A percentile compares a stretch with the other conserved stretches of the same genome.
These are phyloP conservation scores for Claviceps maximensis DNA, from an alignment of 2,329 filamentous ascomycete species.

Conservation along the genomic window DNA sequence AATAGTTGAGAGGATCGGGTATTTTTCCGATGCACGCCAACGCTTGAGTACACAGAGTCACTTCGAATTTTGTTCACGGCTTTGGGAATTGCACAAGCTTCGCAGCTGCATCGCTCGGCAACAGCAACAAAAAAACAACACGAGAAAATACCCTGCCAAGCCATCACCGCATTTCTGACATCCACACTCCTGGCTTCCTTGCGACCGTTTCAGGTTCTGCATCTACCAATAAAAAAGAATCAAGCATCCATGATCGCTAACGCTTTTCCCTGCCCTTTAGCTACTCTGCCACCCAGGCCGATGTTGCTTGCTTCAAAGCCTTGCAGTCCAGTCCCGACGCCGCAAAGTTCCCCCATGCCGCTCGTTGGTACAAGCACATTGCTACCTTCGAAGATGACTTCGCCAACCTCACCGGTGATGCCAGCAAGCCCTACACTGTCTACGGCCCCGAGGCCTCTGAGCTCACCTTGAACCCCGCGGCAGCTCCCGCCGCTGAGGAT, in stretches of 20 bases:
- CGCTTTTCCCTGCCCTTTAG: constrained; percentile 17
- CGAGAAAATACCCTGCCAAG: not conserved
- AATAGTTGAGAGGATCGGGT: not conserved
- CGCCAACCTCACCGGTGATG: constrained; percentile 77
- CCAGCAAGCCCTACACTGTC: constrained; percentile 73
- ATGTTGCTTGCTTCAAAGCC: constrained; percentile 91
- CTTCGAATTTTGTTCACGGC: not conserved
- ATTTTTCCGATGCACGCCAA: not conserved
- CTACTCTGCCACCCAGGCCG: constrained; percentile 72
- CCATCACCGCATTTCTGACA: not conserved
- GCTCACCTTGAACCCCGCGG: constrained; percentile 72
- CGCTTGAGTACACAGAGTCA: not conserved
- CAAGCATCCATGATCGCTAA: not conserved
- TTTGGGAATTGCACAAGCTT: not conserved
- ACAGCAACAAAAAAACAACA: too few species aligned
- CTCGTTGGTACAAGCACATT: constrained; percentile 99
- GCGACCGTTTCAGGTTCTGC: not conserved
- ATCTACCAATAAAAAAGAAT: not conserved
- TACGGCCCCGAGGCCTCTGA: constrained; percentile 79
- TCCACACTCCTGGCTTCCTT: not conserved
- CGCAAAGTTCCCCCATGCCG: constrained; percentile 83
- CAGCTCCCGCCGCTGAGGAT: constrained; percentile 55
- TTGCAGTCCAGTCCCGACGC: constrained; percentile 62
- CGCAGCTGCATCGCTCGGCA: not conserved
- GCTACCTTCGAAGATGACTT: constrained; percentile 88